Evolutionary conservation across 805 yeast genomes (phyloP), one percentile per base, ranked within the genome.

Genomic region (Helenozyma baotianmanensis): DNA sequence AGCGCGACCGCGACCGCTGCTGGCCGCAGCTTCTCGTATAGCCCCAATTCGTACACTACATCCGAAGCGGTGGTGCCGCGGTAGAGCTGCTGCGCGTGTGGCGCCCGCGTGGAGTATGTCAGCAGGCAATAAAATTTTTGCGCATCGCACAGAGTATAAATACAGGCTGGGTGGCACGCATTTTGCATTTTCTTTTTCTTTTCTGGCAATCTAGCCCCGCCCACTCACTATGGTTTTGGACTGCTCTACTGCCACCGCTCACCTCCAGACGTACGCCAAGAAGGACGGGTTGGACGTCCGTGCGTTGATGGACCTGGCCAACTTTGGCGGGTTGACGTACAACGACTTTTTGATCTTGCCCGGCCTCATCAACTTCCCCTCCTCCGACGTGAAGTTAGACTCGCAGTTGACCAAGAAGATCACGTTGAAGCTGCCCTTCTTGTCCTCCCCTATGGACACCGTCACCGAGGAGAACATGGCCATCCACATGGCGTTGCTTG

Each of bases 401-500:
- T 75, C 96, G 45, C 83, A 76, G 63, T 72, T 92, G 64, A 90
- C 98, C 57, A 89, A 83, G 72, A 83, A 82, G 56, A 92, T 92
- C 72, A 65, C 92, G 35, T 73, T 92, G 65, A 88, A 83, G 72
- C 72, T 96, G 29, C 98, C 98, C 38, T 87, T 92, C 49, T 90
- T 92, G 40, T 90, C 97, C 14, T 87, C 97, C 54, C 98, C 98
- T 51, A 92, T 92, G 98, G 98, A 92, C 69, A 92, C 98, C 30
- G 98, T 92, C 48, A 92, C 98, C 38, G 98, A 92, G 74, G 69
- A 88, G 43, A 85, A 81, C 40, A 92, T 92, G 98, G 98, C 98
- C 47, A 90, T 92, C 52, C 80, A 88, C 69, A 89, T 92, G 97
- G 97, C 98, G 49, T 77, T 92, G 48, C 76, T 89, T 53, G 98